These are phyloP conservation scores for Albugo laibachii DNA, from an alignment of 352 stramenopile genomes.

Conservation along the genomic window DNA sequence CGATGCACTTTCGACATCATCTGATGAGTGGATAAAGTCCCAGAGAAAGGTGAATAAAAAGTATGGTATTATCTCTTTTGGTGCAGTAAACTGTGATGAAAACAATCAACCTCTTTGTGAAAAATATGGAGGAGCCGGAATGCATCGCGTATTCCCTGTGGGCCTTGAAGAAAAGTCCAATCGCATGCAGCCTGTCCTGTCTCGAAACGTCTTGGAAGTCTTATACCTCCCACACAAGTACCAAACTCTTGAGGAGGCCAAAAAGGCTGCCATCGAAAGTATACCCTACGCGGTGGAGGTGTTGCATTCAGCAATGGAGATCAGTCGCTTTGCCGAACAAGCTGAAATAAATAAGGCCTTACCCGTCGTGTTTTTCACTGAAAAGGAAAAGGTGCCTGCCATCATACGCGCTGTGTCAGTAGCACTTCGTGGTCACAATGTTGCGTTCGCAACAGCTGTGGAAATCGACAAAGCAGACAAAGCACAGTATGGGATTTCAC, in stretches of 20 bases:
- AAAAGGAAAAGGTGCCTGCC: slow-evolving; percentile 22
- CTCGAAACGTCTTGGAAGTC: slow-evolving; percentile 11
- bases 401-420: slow-evolving; percentile 40
- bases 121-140: slow-evolving; percentile 19
- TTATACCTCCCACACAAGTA: slow-evolving; percentile 20
- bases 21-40: slow-evolving; percentile 24
- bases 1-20: slow-evolving; percentile 2
- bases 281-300: slow-evolving; percentile 25
- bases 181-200: slow-evolving; percentile 5
- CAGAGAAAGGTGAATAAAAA: slow-evolving; percentile 33
- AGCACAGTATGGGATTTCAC: slow-evolving; percentile 28
- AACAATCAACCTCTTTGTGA: slow-evolving; percentile 22
- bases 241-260: slow-evolving; percentile 22
- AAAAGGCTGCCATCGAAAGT: slow-evolving; percentile 18
- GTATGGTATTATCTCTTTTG: slow-evolving; percentile 29
- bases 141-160: slow-evolving; percentile 29
- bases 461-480: slow-evolving; percentile 35
- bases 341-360: slow-evolving; percentile 16
- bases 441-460: slow-evolving; percentile 28
- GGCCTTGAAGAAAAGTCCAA: background rate
- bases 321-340: slow-evolving; percentile 34
- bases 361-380: slow-evolving; percentile 40
- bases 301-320: slow-evolving; percentile 23
- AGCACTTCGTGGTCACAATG: slow-evolving; percentile 29
- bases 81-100: slow-evolving; percentile 26